Evolutionary conservation across 2,329 filamentous ascomycete genomes (phyloP).

Genomic region (Aspergillus cejpii): DNA sequence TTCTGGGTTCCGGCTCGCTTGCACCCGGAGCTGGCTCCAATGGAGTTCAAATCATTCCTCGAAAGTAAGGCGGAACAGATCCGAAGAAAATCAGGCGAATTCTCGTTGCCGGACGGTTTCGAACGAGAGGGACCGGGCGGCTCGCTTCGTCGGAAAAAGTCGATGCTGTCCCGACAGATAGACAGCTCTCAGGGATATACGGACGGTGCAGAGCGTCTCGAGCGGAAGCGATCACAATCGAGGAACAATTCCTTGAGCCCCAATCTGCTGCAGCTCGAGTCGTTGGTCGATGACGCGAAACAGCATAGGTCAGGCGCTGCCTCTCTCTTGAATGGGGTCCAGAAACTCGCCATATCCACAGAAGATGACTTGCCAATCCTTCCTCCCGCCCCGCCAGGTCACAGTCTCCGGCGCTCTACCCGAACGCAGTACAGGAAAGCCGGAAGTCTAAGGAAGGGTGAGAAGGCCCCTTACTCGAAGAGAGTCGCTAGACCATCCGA

Average conservation of each 20-base stretch:
- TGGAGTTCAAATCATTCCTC: conserved; percentile 93
- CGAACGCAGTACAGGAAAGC: conserved; percentile 77
- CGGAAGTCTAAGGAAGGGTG: conserved; percentile 74
- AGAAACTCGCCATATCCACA: conserved; percentile 39
- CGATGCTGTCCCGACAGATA: conserved; percentile 89
- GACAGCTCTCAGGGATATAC: conserved; percentile 68
- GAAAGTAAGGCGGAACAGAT: conserved; percentile 90
- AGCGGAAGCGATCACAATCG: conserved; percentile 61
- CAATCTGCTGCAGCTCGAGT: conserved; percentile 65
- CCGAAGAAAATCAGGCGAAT: conserved; percentile 71
- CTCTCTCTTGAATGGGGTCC: conserved; percentile 43
- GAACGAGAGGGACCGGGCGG: conserved; percentile 50
- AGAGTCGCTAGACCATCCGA: conserved; percentile 61
- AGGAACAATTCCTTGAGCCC: conserved; percentile 53
- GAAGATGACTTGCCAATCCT: conserved; percentile 79
- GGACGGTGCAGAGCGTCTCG: conserved; percentile 75
- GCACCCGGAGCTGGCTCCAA: conserved; percentile 89
- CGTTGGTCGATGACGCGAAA: conserved; percentile 72
- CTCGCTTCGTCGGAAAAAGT: conserved; percentile 77
- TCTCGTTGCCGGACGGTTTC: conserved; percentile 48
- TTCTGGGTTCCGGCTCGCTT: conserved; percentile 95
- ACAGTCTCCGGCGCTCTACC: conserved; percentile 80
- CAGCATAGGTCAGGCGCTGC: conserved; percentile 62
- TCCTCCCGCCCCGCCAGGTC: conserved; percentile 64
- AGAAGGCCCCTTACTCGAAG: conserved; percentile 68